A percentile compares a stretch with the other conserved stretches of the same genome.
These are phyloP conservation scores for Alloascoidea hylecoeti DNA, from an alignment of 805 yeast species.

Conservation along the genomic window DNA sequence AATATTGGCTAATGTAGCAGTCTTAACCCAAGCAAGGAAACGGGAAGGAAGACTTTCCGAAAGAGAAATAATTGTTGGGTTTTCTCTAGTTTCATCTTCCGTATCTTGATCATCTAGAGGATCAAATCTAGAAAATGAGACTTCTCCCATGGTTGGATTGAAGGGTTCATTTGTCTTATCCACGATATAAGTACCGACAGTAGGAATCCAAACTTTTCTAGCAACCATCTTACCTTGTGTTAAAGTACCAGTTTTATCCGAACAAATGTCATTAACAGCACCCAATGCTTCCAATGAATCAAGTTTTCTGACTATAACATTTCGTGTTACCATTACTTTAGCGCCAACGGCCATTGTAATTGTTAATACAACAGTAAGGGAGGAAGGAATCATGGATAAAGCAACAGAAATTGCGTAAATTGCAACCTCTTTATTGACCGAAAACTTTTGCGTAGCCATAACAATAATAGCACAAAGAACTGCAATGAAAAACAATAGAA, in stretches of 20 bases:
- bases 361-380: constrained; percentile 68
- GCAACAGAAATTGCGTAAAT: constrained; percentile 82
- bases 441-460: constrained; percentile 69
- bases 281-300: constrained; percentile 74
- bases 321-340: constrained; percentile 49
- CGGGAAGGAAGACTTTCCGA: constrained; percentile 8
- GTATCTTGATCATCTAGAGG: constrained; percentile 23
- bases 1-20: constrained; percentile 71
- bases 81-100: constrained; percentile 4
- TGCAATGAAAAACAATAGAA: constrained; percentile 57
- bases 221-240: constrained; percentile 73
- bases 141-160: constrained; percentile 46
- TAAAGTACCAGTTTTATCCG: constrained; percentile 74
- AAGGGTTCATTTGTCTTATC: constrained; percentile 43
- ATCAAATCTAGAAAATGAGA: constrained; percentile 18
- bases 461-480: constrained; percentile 79
- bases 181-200: constrained; percentile 41
- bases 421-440: constrained; percentile 70
- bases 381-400: constrained; percentile 71
- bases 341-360: constrained; percentile 81
- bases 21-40: constrained; percentile 37
- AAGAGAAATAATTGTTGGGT: constrained; percentile 9
- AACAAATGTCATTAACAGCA: constrained; percentile 66
- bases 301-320: constrained; percentile 63
- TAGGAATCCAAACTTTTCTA: constrained; percentile 56